Evolutionary conservation across 2,329 filamentous ascomycete species (phyloP).

Genomic region (Paraphaeosphaeria sporulosa): DNA sequence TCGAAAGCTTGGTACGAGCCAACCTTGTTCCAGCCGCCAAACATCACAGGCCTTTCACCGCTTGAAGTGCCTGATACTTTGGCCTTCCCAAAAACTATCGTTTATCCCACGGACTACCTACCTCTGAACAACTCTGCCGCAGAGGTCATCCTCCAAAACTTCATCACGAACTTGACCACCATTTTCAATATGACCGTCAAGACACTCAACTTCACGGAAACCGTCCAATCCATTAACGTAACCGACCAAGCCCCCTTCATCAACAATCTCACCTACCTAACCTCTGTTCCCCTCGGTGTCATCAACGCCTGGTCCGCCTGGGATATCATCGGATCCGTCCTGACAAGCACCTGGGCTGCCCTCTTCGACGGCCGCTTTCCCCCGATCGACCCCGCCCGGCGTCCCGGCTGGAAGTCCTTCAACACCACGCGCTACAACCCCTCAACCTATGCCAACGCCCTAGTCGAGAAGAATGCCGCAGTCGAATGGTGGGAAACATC

Average conservation of each 20-base stretch:
- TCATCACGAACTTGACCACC: conserved; percentile 45
- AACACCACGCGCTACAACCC: conserved; percentile 33
- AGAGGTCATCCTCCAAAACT: conserved; percentile 48
- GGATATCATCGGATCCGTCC: conserved; percentile 41
- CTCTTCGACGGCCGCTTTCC: conserved; percentile 51
- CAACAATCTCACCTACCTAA: conserved; percentile 40
- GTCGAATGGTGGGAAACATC: conserved; percentile 51
- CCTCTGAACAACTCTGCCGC: conserved; percentile 52
- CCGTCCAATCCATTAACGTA: conserved; percentile 25
- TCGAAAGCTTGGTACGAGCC: conserved; percentile 51
- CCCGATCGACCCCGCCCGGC: conserved; percentile 49
- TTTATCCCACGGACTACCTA: conserved; percentile 53
- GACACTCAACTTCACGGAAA: conserved; percentile 48
- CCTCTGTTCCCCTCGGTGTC: conserved; percentile 31
- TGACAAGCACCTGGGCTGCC: conserved; percentile 42
- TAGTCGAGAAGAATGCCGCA: conserved; percentile 39
- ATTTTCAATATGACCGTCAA: conserved; percentile 50
- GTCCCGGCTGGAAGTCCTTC: conserved; percentile 37
- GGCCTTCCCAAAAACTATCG: conserved; percentile 48
- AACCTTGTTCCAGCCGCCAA: conserved; percentile 41
- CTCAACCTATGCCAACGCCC: conserved; percentile 26
- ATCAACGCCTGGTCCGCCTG: conserved; percentile 47
- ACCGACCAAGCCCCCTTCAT: background rate
- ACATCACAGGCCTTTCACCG: conserved; percentile 48
- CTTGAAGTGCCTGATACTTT: conserved; percentile 45